Evolutionary conservation across 352 stramenopile species (phyloP).

Genomic region (Globisporangium irregulare): DNA sequence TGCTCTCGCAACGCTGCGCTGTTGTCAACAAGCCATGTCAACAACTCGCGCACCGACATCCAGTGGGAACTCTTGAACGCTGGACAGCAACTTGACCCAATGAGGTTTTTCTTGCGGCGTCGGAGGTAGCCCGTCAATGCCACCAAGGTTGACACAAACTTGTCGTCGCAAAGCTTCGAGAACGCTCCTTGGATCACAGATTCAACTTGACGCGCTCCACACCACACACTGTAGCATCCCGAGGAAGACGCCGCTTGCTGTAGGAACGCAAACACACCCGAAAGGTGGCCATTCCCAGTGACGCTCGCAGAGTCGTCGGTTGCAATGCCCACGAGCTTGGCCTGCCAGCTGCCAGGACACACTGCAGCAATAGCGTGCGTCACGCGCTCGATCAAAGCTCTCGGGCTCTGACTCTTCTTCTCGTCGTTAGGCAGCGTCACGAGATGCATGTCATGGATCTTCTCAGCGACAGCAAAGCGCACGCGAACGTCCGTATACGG

Average conservation of each 20-base stretch:
- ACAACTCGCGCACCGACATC: not conserved
- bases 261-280: not conserved
- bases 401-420: not conserved
- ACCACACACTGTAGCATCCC: conserved; percentile 11
- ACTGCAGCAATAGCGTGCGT: conserved; percentile 5
- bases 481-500: conserved; percentile 1
- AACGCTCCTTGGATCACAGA: conserved; percentile 7
- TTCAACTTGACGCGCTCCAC: conserved; percentile 9
- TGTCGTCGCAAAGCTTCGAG: conserved; percentile 4
- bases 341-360: not conserved
- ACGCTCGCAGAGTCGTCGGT: conserved; percentile 4
- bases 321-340: conserved; percentile 14
- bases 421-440: not conserved
- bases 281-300: not conserved
- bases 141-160: conserved; percentile 5
- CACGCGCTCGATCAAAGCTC: conserved; percentile 5
- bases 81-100: not conserved
- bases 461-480: conserved; percentile 9
- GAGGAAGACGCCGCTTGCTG: conserved; percentile 6
- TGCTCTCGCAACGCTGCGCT: not conserved
- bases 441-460: conserved; percentile 10
- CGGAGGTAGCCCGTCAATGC: not conserved
- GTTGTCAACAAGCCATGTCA: conserved; percentile 10
- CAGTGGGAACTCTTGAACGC: conserved; percentile 4
- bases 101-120: not conserved